phyloP scores from a whole-genome alignment of 805 yeast species.

The Lipomyces spencermartinsiae region DNA sequence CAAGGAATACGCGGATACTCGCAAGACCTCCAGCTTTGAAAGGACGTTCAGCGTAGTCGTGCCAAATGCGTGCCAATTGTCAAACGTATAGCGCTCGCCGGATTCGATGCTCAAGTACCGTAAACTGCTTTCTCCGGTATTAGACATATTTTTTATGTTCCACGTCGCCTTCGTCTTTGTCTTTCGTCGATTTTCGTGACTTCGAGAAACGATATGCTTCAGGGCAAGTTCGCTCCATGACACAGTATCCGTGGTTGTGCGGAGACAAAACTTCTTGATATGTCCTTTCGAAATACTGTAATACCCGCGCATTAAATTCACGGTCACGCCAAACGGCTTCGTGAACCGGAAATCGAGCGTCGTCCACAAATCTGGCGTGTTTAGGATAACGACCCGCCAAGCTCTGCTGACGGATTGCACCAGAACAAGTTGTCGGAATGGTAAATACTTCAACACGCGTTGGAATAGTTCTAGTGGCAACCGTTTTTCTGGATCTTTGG shows the following conservation, averaged over 20 bases:
- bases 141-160: neutral
- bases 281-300: neutral
- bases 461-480: constrained; percentile 28
- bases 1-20: constrained; percentile 10
- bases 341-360: constrained; percentile 24
- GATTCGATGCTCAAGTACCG: constrained; percentile 3
- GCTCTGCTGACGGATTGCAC: constrained; percentile 18
- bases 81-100: constrained; percentile 3
- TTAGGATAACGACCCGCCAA: constrained; percentile 15
- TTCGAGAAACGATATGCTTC: neutral
- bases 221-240: constrained; percentile 1
- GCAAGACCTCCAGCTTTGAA: constrained; percentile 5
- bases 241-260: neutral
- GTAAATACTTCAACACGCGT: constrained; percentile 11
- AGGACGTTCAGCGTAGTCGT: constrained; percentile 7
- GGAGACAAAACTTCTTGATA: neutral
- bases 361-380: constrained; percentile 18
- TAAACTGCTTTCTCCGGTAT: constrained; percentile 6
- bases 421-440: constrained; percentile 12
- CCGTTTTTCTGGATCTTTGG: neutral
- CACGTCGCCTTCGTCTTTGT: neutral
- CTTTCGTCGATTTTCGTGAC: neutral
- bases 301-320: constrained; percentile 1
- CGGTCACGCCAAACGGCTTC: neutral
- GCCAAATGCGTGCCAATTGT: constrained; percentile 14